These are phyloP conservation scores for Gossypium bickii DNA, from an alignment of 345 rosid species.

Conservation along the genomic window DNA sequence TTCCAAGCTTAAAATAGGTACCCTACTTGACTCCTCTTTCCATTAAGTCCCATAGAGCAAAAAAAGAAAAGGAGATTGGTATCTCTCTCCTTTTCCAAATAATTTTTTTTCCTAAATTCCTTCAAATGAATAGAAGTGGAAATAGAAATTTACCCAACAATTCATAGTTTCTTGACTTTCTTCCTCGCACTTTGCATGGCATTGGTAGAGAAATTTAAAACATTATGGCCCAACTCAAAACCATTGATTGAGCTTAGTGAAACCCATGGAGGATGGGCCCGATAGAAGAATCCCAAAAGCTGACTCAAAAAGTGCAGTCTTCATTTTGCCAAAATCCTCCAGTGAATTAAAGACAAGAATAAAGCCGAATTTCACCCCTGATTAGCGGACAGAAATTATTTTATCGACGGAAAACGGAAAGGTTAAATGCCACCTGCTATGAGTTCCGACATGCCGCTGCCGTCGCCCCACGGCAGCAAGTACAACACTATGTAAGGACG, in stretches of 20 bases:
- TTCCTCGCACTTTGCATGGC: not conserved
- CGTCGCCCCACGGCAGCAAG: conserved; percentile 6
- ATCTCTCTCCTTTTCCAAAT: too few species aligned
- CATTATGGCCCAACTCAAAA: not conserved
- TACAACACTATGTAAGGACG: conserved; percentile 22
- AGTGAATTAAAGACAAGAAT: too few species aligned
- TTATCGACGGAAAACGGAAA: not conserved
- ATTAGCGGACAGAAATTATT: not conserved
- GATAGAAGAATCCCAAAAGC: not conserved
- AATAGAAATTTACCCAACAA: too few species aligned
- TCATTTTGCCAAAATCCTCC: conserved; percentile 23
- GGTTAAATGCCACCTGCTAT: conserved; percentile 25
- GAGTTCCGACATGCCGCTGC: conserved; percentile 29
- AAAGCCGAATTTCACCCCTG: not conserved
- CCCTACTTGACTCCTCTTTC: not conserved
- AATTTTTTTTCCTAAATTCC: too few species aligned
- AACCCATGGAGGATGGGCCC: not conserved
- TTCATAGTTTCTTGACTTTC: too few species aligned
- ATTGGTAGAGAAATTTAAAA: not conserved
- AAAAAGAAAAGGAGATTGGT: too few species aligned
- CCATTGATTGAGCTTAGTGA: too few species aligned
- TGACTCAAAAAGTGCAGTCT: not conserved
- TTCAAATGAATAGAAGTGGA: too few species aligned
- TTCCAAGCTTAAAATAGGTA: not conserved
- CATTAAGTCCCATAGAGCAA: not conserved